Evolutionary conservation across 371 early-diverging fungal species (phyloP).

Genomic region (Mortierella sp.): DNA sequence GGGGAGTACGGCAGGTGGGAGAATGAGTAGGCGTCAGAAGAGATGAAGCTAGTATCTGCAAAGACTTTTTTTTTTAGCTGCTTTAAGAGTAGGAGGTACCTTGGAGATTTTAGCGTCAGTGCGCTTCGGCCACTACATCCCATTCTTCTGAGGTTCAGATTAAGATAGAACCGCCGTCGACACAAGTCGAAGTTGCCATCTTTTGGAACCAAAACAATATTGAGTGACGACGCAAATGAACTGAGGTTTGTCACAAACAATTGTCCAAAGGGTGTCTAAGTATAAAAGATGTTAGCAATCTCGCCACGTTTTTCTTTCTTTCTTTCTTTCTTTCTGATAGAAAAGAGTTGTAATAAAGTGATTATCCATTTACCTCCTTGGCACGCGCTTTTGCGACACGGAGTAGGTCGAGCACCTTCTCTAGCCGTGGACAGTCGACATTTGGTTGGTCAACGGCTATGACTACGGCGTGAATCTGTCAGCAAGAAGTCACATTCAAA

Average conservation of each 20-base stretch:
- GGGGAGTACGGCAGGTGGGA: too few species aligned
- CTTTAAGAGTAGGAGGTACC: conserved; percentile 47
- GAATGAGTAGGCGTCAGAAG: background rate
- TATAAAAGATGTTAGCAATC: too few species aligned
- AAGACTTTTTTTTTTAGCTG: background rate
- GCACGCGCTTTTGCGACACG: conserved; percentile 55
- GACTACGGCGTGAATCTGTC: conserved; percentile 64
- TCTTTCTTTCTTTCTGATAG: background rate
- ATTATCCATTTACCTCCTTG: conserved; percentile 57
- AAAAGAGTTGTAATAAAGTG: too few species aligned
- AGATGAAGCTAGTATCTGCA: too few species aligned
- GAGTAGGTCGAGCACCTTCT: conserved; percentile 55
- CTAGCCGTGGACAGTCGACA: conserved; percentile 61
- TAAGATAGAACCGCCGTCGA: conserved; percentile 66
- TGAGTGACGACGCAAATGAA: conserved; percentile 65
- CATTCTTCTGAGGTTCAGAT: conserved; percentile 68
- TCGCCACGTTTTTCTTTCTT: conserved; percentile 3
- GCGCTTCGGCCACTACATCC: conserved; percentile 74
- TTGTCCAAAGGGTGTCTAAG: conserved; percentile 65
- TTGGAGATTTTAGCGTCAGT: conserved; percentile 67
- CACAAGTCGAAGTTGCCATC: conserved; percentile 70
- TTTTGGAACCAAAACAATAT: conserved; percentile 66
- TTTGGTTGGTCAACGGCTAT: conserved; percentile 63
- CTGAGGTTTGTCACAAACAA: conserved; percentile 70
- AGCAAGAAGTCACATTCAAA: background rate